These are phyloP conservation scores for Xylariaceae sp. DNA, from an alignment of 2,329 filamentous ascomycete genomes.

Conservation along the genomic window DNA sequence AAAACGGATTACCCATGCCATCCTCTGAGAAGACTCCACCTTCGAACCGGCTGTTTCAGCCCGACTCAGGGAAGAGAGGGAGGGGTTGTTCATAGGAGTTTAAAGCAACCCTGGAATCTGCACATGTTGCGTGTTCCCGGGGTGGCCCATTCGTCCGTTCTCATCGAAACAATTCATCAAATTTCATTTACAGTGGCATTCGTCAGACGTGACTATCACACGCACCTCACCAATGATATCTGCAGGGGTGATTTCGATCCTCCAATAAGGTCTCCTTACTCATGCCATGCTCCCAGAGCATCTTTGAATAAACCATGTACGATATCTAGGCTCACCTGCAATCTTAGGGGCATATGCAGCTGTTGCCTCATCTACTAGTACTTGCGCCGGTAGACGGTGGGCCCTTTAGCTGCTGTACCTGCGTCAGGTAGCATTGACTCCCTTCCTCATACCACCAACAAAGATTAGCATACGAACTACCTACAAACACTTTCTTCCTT, in stretches of 20 bases:
- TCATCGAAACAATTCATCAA: background rate
- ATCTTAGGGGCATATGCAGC: conserved; percentile 18
- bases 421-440: conserved; percentile 31
- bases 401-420: conserved; percentile 35
- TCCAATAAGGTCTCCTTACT: conserved; percentile 10
- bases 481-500: conserved; percentile 2
- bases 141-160: background rate
- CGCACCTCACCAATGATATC: conserved; percentile 8
- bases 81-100: conserved; percentile 7
- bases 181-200: conserved; percentile 16
- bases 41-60: conserved; percentile 23
- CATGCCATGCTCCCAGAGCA: conserved; percentile 2
- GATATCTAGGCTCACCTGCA: conserved; percentile 6
- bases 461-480: too few species aligned
- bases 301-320: conserved; percentile 17
- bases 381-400: conserved; percentile 22
- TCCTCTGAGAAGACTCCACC: conserved; percentile 15
- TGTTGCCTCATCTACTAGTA: conserved; percentile 5
- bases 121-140: conserved; percentile 1
- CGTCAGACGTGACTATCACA: conserved; percentile 16
- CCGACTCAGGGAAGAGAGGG: too few species aligned
- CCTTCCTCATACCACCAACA: background rate
- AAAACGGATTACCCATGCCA: conserved; percentile 8
- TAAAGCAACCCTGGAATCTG: conserved; percentile 8
- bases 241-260: background rate